phyloP scores from a whole-genome alignment of 202 grass and related monocot genomes.

The Carex sylvatica region DNA sequence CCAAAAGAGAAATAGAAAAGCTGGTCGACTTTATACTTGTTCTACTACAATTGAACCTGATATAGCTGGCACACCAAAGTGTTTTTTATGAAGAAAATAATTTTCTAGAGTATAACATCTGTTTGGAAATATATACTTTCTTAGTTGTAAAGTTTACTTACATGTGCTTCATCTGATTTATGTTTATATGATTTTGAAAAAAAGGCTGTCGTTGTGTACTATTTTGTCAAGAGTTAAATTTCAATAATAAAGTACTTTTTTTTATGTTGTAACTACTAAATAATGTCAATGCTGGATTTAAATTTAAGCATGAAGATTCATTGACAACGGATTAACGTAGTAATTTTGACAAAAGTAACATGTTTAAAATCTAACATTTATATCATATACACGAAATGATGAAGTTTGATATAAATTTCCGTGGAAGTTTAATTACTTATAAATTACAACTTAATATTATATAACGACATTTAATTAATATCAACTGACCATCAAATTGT shows the following conservation, averaged over 20 bases:
- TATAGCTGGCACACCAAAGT: not conserved
- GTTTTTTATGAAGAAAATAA: not conserved
- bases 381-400: not conserved
- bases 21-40: not conserved
- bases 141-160: conserved; percentile 2
- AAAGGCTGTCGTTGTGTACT: not conserved
- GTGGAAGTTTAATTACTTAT: not conserved
- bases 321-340: not conserved
- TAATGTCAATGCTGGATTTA: not conserved
- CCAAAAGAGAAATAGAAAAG: not conserved
- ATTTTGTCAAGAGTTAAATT: conserved; percentile 7
- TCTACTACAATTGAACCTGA: not conserved
- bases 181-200: not conserved
- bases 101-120: not conserved
- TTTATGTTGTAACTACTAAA: not conserved
- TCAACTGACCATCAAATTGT: not conserved
- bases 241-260: not conserved
- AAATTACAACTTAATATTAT: not conserved
- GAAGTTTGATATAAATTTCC: not conserved
- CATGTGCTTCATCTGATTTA: conserved; percentile 7
- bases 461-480: not conserved
- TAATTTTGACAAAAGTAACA: too few species aligned
- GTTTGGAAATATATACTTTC: not conserved
- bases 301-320: not conserved
- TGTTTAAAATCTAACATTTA: not conserved